Evolutionary conservation across 148 eudicot genomes (phyloP).

Genomic region (Rhododendron kiyosumense): DNA sequence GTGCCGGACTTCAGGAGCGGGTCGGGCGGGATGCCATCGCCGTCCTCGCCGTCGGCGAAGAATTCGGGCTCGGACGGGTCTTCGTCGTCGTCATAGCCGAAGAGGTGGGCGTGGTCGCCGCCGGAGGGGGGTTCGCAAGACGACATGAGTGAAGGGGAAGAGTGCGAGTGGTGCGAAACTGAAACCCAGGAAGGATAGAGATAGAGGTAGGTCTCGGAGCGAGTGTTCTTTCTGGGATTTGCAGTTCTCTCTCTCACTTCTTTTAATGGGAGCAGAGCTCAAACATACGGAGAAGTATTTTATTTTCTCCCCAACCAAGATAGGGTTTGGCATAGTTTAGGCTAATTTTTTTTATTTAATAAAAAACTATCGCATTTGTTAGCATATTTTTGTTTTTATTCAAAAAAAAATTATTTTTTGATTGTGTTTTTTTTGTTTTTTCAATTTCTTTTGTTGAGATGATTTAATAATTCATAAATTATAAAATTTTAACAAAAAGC

Average conservation of each 20-base stretch:
- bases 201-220: background rate
- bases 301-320: too few relatives aligned
- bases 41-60: background rate
- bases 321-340: too few relatives aligned
- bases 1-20: conserved; percentile 2
- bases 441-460: too few relatives aligned
- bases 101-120: background rate
- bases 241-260: background rate
- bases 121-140: background rate
- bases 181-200: background rate
- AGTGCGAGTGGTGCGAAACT: background rate
- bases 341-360: too few relatives aligned
- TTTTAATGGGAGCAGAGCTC: too few relatives aligned
- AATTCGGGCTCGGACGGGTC: background rate
- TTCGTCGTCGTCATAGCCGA: background rate
- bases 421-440: too few relatives aligned
- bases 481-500: too few relatives aligned
- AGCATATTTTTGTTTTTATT: too few relatives aligned
- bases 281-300: too few relatives aligned
- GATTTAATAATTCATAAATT: too few relatives aligned
- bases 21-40: background rate
- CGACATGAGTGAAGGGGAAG: background rate
- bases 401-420: too few relatives aligned
- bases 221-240: background rate
- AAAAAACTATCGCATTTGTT: too few relatives aligned